phyloP scores from a whole-genome alignment of 257 asterid genomes.

The Fraxinus quadrangulata region DNA sequence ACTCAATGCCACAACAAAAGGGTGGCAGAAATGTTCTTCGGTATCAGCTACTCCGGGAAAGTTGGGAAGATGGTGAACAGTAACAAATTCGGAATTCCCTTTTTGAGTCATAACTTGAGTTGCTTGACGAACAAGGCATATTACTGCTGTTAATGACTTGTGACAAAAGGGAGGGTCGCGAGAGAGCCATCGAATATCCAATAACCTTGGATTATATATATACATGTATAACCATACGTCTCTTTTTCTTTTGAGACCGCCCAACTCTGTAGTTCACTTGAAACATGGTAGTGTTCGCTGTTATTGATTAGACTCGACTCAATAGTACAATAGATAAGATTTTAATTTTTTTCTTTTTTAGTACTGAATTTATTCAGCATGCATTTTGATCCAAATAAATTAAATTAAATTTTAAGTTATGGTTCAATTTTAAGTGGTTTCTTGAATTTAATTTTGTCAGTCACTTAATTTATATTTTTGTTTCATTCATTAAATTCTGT shows the following conservation, averaged over 20 bases:
- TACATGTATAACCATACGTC: neutral
- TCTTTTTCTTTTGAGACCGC: neutral
- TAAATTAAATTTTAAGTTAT: too few relatives aligned
- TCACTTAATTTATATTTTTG: too few relatives aligned
- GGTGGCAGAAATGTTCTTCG: conserved; percentile 58
- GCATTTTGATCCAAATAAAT: too few relatives aligned
- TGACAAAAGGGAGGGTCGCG: neutral
- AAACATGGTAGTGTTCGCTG: neutral
- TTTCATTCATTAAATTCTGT: too few relatives aligned
- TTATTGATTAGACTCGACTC: neutral
- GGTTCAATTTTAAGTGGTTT: too few relatives aligned
- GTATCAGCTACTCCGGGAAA: conserved; percentile 65
- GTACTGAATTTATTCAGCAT: neutral
- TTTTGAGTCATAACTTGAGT: neutral
- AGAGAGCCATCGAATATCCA: conserved; percentile 31
- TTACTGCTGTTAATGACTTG: neutral
- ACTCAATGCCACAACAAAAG: conserved; percentile 52
- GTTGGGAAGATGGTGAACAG: conserved; percentile 48
- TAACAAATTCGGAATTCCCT: conserved; percentile 2
- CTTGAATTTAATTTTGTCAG: too few relatives aligned
- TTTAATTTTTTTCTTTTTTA: neutral
- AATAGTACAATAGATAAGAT: neutral
- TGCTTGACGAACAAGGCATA: neutral
- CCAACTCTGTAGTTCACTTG: neutral
- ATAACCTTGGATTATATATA: neutral